Conservation (phyloP, 768 basidiomycete genomes). For the Heimioporus sp. region DNA sequence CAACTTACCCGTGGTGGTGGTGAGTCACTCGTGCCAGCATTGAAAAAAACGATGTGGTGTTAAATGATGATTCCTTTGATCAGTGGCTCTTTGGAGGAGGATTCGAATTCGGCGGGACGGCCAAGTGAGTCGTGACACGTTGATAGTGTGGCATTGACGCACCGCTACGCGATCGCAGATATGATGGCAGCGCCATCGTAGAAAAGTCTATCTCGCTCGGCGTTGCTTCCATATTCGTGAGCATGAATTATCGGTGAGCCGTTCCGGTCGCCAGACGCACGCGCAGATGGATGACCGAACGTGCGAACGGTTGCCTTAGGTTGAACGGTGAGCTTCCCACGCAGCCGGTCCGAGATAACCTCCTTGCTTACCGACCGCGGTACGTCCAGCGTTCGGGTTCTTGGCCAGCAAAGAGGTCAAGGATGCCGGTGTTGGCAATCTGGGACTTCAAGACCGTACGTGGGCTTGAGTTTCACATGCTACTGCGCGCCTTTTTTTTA, state of each 20-base stretch:
- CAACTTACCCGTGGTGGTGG: no score
- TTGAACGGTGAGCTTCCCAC: constrained; percentile 5
- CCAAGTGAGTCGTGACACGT: no score
- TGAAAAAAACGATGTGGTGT: no score
- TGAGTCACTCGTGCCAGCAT: no score
- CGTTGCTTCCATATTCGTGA: constrained; percentile 19
- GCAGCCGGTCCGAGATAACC: no score
- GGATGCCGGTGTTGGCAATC: constrained; percentile 42
- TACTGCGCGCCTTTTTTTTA: neutral
- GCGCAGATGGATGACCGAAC: neutral
- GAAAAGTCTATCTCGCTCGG: neutral
- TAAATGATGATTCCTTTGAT: no score
- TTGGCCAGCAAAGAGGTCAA: constrained; percentile 34
- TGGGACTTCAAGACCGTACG: constrained; percentile 48
- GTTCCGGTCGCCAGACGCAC: no score
- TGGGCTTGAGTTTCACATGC: neutral
- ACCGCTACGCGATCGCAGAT: neutral
- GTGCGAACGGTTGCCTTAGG: neutral
- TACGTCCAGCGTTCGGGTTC: constrained; percentile 35
- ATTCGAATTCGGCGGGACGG: no score
- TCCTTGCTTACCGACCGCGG: neutral
- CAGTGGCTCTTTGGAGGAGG: no score
- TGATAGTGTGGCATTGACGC: neutral
- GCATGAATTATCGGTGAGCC: constrained; percentile 41
- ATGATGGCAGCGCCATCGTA: neutral